A percentile compares a stretch with the other conserved stretches of the same genome.
phyloP scores from a whole-genome alignment of 805 yeast species.

The Candida ipomoeae region DNA sequence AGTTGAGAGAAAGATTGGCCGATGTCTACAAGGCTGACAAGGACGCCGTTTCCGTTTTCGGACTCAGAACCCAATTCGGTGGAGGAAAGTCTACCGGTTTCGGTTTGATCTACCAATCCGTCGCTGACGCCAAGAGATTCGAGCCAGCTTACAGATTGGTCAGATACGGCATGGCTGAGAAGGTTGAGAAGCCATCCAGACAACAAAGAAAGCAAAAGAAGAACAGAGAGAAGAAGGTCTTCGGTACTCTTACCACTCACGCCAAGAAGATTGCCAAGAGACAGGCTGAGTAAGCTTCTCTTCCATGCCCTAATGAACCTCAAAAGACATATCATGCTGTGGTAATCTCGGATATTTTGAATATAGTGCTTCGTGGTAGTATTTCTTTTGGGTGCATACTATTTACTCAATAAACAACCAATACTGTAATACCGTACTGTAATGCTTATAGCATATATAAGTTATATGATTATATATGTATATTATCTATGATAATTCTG shows the following conservation, averaged over 20 bases:
- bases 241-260: constrained; percentile 95
- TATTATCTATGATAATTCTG: neutral
- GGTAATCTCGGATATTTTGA: constrained; percentile 16
- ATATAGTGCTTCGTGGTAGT: constrained; percentile 17
- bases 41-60: constrained; percentile 95
- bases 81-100: constrained; percentile 99
- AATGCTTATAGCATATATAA: too few relatives aligned
- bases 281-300: constrained; percentile 65
- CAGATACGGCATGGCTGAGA: constrained; percentile 95
- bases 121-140: constrained; percentile 95
- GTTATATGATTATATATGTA: neutral
- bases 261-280: constrained; percentile 91
- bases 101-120: constrained; percentile 97
- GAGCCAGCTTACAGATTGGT: constrained; percentile 99
- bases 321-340: constrained; percentile 16
- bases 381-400: constrained; percentile 22
- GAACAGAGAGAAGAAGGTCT: constrained; percentile 99
- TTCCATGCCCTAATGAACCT: constrained; percentile 18
- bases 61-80: constrained; percentile 99
- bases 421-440: constrained; percentile 7
- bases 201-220: constrained; percentile 99
- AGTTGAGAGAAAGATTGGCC: constrained; percentile 92
- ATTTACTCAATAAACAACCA: constrained; percentile 21
- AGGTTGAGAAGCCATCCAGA: constrained; percentile 97
- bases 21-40: constrained; percentile 85